These are phyloP conservation scores for Coix lacrymajobi DNA, from an alignment of 176 grass and related monocot genomes.

Conservation along the genomic window DNA sequence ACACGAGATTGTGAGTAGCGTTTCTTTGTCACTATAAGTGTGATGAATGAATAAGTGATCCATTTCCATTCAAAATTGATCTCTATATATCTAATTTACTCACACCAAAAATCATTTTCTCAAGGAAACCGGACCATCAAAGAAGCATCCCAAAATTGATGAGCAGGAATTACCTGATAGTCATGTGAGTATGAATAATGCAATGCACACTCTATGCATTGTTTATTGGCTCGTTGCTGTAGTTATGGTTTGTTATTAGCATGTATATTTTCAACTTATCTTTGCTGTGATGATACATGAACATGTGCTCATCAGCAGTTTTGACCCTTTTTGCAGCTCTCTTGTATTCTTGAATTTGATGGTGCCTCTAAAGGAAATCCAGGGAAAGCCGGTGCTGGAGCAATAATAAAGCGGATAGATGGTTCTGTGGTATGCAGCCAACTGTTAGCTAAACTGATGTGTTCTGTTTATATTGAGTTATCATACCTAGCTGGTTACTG, in stretches of 20 bases:
- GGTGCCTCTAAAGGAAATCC: slow-evolving; percentile 95
- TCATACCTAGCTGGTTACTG: slow-evolving; percentile 18
- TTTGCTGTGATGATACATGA: slow-evolving; percentile 1
- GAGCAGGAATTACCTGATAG: slow-evolving; percentile 27
- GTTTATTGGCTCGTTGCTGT: not conserved
- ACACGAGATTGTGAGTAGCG: slow-evolving; percentile 40
- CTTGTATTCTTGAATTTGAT: slow-evolving; percentile 88
- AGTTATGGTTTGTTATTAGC: not conserved
- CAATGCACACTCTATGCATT: not conserved
- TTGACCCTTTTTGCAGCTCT: slow-evolving; percentile 44
- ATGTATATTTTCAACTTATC: slow-evolving; percentile 8
- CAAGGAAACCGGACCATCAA: slow-evolving; percentile 38
- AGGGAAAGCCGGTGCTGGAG: slow-evolving; percentile 77
- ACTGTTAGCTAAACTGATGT: not conserved
- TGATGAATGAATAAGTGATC: slow-evolving; percentile 1
- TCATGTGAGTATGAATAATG: slow-evolving; percentile 43
- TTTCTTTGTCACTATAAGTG: not conserved
- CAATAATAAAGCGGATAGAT: slow-evolving; percentile 58
- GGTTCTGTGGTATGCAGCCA: slow-evolving; percentile 65
- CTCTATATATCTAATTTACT: slow-evolving; percentile 3
- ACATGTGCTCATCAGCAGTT: slow-evolving; percentile 3
- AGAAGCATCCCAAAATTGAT: slow-evolving; percentile 35
- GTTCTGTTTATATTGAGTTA: not conserved
- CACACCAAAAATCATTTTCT: slow-evolving; percentile 11
- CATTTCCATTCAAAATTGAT: not conserved